Evolutionary conservation across 345 rosid species (phyloP).

Genomic region (Excoecaria cochinchinensis): DNA sequence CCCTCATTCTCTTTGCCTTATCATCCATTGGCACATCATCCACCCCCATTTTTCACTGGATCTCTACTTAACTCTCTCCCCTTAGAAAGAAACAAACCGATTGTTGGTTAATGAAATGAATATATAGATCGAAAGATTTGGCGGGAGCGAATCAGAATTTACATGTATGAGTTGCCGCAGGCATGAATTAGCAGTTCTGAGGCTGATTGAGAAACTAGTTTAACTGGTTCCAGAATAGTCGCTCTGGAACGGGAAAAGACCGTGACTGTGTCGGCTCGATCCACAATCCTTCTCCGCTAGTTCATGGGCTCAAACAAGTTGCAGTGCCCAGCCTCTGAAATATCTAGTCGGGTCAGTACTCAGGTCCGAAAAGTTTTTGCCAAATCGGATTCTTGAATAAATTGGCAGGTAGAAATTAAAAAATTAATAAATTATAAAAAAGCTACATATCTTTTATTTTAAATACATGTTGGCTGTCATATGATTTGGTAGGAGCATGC

Average conservation of each 20-base stretch:
- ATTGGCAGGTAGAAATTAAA: too few species aligned
- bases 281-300: background rate
- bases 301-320: background rate
- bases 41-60: conserved; percentile 43
- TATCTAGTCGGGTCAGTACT: too few species aligned
- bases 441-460: too few species aligned
- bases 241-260: background rate
- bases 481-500: too few species aligned
- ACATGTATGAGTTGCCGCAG: background rate
- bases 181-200: background rate
- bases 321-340: too few species aligned
- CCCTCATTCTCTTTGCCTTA: conserved; percentile 99
- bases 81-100: background rate
- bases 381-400: too few species aligned
- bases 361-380: too few species aligned
- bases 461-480: too few species aligned
- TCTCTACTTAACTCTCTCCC: background rate
- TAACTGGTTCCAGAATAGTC: background rate
- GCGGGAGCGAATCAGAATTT: background rate
- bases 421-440: too few species aligned
- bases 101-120: background rate
- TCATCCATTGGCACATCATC: conserved; percentile 83
- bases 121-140: background rate
- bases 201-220: background rate
- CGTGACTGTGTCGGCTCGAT: background rate